phyloP scores from a whole-genome alignment of 805 yeast genomes.

The Lipomyces kockii region DNA sequence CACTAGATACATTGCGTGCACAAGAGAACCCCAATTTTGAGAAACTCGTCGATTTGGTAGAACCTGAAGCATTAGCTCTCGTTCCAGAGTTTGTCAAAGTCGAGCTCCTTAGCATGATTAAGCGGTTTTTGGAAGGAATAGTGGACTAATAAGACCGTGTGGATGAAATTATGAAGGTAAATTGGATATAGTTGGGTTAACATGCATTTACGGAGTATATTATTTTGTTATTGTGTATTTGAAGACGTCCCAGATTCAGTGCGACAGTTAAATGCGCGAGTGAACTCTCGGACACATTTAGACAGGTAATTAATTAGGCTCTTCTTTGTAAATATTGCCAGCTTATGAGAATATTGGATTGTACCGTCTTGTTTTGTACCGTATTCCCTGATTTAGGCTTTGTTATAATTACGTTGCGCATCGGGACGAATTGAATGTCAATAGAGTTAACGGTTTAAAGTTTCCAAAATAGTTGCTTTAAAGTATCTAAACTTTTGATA shows the following conservation, averaged over 20 bases:
- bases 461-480: too few species aligned
- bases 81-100: conserved; percentile 70
- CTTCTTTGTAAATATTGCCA: background rate
- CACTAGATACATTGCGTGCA: conserved; percentile 47
- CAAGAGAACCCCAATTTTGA: conserved; percentile 57
- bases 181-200: background rate
- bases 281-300: background rate
- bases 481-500: background rate
- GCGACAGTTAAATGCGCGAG: background rate
- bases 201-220: background rate
- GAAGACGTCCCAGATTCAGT: background rate
- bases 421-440: background rate
- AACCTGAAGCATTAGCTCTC: conserved; percentile 67
- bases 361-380: background rate
- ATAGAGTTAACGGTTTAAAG: background rate
- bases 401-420: background rate
- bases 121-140: conserved; percentile 43
- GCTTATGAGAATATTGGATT: background rate
- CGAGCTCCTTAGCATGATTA: conserved; percentile 61
- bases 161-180: background rate
- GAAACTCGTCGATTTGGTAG: conserved; percentile 56
- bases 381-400: background rate
- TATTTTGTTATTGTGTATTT: background rate
- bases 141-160: conserved; percentile 18
- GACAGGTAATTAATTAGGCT: background rate